Conservation (phyloP, 495 filamentous ascomycete genomes). For the Neurospora cerealis region DNA sequence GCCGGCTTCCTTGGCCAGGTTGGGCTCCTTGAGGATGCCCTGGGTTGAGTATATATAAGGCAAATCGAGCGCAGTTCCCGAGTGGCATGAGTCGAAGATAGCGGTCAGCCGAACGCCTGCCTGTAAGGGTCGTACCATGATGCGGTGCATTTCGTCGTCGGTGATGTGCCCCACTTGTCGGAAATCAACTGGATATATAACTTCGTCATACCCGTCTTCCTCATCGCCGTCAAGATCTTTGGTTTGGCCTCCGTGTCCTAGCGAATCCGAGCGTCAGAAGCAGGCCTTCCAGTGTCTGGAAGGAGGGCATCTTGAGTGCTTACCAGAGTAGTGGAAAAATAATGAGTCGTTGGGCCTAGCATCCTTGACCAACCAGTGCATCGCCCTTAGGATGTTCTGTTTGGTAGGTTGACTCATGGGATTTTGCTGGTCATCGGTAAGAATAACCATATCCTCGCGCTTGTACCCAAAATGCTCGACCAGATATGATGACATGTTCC, state of each 20-base stretch:
- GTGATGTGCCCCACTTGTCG: conserved; percentile 83
- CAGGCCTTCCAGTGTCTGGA: neutral
- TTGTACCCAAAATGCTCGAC: conserved; percentile 88
- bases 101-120: conserved; percentile 87
- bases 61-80: conserved; percentile 88
- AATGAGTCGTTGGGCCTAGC: conserved; percentile 89
- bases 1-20: conserved; percentile 94
- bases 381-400: conserved; percentile 88
- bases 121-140: conserved; percentile 79
- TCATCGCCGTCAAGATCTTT: conserved; percentile 91
- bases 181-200: conserved; percentile 97
- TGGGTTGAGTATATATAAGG: conserved; percentile 96
- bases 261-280: neutral
- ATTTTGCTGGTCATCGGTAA: conserved; percentile 96
- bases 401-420: conserved; percentile 96
- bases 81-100: conserved; percentile 99
- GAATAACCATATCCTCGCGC: conserved; percentile 93
- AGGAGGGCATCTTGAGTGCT: conserved; percentile 11
- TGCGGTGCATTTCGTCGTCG: conserved; percentile 97
- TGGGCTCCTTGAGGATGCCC: conserved; percentile 95
- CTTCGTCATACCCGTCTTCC: conserved; percentile 93
- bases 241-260: conserved; percentile 95
- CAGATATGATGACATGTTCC: conserved; percentile 92
- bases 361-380: conserved; percentile 98
- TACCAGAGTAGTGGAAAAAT: conserved; percentile 98